These are phyloP conservation scores for Mayamaea pseudoterrestris DNA, from an alignment of 108 stramenopile genomes.

Conservation along the genomic window DNA sequence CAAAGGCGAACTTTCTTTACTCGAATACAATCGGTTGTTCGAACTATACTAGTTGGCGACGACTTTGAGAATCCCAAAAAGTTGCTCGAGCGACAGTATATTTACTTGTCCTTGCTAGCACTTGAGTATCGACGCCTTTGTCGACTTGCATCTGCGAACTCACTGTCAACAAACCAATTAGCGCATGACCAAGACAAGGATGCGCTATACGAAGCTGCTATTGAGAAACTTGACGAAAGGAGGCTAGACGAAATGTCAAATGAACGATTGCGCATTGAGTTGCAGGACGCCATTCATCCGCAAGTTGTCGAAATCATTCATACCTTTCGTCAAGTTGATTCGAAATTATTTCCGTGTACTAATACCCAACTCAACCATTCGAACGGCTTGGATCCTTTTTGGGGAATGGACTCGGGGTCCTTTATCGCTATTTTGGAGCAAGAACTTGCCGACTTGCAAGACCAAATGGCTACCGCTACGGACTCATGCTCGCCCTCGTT, in stretches of 20 bases:
- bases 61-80: constrained; percentile 26
- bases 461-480: too few species aligned
- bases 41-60: constrained; percentile 4
- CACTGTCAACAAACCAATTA: not conserved
- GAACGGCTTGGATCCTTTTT: too few species aligned
- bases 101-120: constrained; percentile 39
- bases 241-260: constrained; percentile 38
- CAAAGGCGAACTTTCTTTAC: constrained; percentile 17
- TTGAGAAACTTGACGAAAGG: constrained; percentile 13
- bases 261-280: constrained; percentile 35
- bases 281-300: constrained; percentile 41
- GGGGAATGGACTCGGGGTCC: too few species aligned
- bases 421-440: too few species aligned
- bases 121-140: constrained; percentile 23
- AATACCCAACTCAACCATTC: too few species aligned
- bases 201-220: constrained; percentile 11
- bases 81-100: constrained; percentile 56
- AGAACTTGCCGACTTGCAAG: too few species aligned
- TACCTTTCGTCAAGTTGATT: constrained; percentile 35
- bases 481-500: too few species aligned
- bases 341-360: too few species aligned
- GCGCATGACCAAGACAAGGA: not conserved
- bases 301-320: constrained; percentile 39
- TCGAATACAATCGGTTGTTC: not conserved
- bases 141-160: constrained; percentile 6